Evolutionary conservation across 2,329 filamentous ascomycete species (phyloP), one percentile per base, ranked within the genome.

Genomic region (Curvularia lunata): DNA sequence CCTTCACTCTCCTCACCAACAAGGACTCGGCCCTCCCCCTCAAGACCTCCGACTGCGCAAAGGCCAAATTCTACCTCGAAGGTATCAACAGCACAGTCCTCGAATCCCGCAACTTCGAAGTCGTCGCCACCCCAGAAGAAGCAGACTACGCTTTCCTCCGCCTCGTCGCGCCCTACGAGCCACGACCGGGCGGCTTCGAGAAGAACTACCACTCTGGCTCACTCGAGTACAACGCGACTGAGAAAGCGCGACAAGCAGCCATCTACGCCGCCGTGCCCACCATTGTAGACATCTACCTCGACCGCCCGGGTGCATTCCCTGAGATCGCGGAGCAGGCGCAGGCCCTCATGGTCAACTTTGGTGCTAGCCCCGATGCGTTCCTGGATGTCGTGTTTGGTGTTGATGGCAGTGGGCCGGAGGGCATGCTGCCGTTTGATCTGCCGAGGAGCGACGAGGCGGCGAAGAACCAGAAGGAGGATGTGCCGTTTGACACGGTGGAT

Each of bases 381-480:
- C 59, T 83, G 4, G 80, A 82, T 55, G 70, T 82, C 0, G 58
- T 81, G 1, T 78, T 82, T 52, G 74, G 72, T 0, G 61, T 73
- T 7, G 69, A 75, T 38, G 72, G 69, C 1, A 73, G 71, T 7
- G 63, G 66, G 12, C 81, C 81, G 0, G 63, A 77, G 54, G 81
- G 81, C 0, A 77, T 72, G 66, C 58, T 83, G 56, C 81, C 81
- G 0, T 82, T 82, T 64, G 81, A 84, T 64, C 52, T 84, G 32
- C 81, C 82, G 0, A 64, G 77, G 10, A 81, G 78, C 5, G 75
- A 77, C 61, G 74, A 69, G 43, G 81, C 81, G 1, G 81, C 82
- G 0, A 74, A 77, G 45, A 74, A 59, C 16, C 66, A 56, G 21
- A 60, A 54, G 38, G 74, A 74, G 58, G 75, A 78, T 52, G 68